phyloP scores from a whole-genome alignment of 2,329 filamentous ascomycete genomes.

The Hypoxylon sp. region DNA sequence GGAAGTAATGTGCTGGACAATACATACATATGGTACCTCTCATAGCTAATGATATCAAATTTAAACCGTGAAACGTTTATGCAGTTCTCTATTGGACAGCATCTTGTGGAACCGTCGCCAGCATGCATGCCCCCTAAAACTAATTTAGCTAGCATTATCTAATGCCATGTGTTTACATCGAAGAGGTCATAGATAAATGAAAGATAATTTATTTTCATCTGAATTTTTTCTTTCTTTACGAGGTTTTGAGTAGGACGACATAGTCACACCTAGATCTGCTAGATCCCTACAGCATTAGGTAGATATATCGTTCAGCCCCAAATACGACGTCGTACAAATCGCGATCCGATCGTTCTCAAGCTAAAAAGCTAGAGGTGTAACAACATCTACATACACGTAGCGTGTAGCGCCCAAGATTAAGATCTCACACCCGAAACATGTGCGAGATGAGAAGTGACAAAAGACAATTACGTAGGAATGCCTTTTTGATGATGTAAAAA shows the following conservation, averaged over 20 bases:
- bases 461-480: background rate
- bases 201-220: background rate
- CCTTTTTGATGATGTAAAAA: background rate
- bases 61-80: background rate
- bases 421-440: background rate
- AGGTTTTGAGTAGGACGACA: background rate
- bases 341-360: background rate
- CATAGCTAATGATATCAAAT: background rate
- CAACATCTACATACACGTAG: background rate
- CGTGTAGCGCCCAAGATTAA: background rate
- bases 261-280: background rate
- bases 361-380: background rate
- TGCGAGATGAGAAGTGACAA: background rate
- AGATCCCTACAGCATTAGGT: background rate
- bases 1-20: background rate
- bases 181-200: background rate
- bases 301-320: background rate
- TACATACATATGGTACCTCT: constrained; percentile 1
- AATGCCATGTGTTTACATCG: background rate
- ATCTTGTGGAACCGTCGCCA: background rate
- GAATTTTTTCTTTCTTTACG: background rate
- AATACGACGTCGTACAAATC: background rate
- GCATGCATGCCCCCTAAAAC: background rate
- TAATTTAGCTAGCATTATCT: background rate
- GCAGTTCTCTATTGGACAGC: background rate